Evolutionary conservation across 2,329 filamentous ascomycete species (phyloP), one percentile per base, ranked within the genome.

Genomic region (Nectriaceae sp.): DNA sequence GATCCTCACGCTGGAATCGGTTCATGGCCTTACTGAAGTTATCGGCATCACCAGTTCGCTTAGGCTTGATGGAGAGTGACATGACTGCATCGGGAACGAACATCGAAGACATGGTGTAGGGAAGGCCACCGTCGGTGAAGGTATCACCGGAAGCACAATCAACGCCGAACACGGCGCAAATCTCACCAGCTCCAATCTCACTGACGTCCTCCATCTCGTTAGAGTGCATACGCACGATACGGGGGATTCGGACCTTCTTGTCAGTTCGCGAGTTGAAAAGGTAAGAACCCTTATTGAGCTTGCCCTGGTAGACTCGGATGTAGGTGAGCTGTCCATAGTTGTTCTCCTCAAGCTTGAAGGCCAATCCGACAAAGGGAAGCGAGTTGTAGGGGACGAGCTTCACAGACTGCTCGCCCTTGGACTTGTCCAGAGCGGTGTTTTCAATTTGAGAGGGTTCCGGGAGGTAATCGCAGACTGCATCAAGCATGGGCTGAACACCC

Each of bases 21-120:
- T 93, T 94, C 85, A 99, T 97, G 60, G 94, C 94, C 76, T 99
- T 99, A 66, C 87, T 92, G 80, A 99, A 99, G 76, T 95, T 94
- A 67, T 90, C 85, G 49, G 88, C 85, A 64, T 99, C 93, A 69
- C 90, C 94, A 68, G 83, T 91, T 69, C 90, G 85, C 79, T 97
- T 97, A 40, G 94, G 94, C 72, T 90, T 91, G 78, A 99, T 97
- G 19, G 92, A 97, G 36, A 99, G 84, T 16, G 93, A 97, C 73
- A 99, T 97, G 76, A 99, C 94, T 22, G 94, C 90, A 68, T 99
- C 94, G 8, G 94, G 94, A 38, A 99, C 93, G 70, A 90, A 93
- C 94, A 99, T 99, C 61, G 91, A 96, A 39, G 89, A 88, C 92
- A 99, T 97, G 53, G 87, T 89, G 77, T 97, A 99, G 40, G 89